phyloP scores from a whole-genome alignment of 257 asterid species.

The Nicotiana sylvestris region DNA sequence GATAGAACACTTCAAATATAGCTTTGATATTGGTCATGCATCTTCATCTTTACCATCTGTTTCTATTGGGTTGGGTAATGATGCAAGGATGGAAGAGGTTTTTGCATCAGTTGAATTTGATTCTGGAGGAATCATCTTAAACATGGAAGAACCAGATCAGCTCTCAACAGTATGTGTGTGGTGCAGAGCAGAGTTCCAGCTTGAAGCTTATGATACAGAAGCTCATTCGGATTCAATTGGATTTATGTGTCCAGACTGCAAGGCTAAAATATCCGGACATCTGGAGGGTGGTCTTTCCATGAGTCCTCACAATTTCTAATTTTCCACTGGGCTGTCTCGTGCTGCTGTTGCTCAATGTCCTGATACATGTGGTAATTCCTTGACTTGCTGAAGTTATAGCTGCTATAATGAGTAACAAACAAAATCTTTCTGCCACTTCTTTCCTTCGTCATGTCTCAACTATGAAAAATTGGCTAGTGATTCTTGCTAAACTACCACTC shows the following conservation, averaged over 20 bases:
- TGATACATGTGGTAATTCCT: conserved; percentile 17
- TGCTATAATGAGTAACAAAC: background rate
- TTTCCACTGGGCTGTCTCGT: background rate
- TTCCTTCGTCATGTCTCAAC: background rate
- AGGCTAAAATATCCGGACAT: conserved; percentile 86
- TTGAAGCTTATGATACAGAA: conserved; percentile 74
- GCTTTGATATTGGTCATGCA: conserved; percentile 45
- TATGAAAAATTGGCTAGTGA: background rate
- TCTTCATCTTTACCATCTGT: conserved; percentile 48
- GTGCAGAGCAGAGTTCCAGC: conserved; percentile 88
- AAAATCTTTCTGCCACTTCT: background rate
- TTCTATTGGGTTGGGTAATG: conserved; percentile 50
- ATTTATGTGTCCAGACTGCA: conserved; percentile 96
- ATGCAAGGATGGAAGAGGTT: conserved; percentile 42
- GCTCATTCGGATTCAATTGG: conserved; percentile 87
- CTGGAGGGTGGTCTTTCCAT: conserved; percentile 54
- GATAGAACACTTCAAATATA: conserved; percentile 62
- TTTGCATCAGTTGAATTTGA: conserved; percentile 56
- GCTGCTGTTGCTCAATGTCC: conserved; percentile 22
- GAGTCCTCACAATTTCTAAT: conserved; percentile 50
- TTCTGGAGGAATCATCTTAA: conserved; percentile 50
- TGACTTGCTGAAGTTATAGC: background rate
- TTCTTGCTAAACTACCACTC: background rate
- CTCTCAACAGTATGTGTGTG: conserved; percentile 84
- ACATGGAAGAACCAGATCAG: conserved; percentile 38